Evolutionary conservation across 306 rosid species (phyloP).

Genomic region (Pachyrhizus erosus): DNA sequence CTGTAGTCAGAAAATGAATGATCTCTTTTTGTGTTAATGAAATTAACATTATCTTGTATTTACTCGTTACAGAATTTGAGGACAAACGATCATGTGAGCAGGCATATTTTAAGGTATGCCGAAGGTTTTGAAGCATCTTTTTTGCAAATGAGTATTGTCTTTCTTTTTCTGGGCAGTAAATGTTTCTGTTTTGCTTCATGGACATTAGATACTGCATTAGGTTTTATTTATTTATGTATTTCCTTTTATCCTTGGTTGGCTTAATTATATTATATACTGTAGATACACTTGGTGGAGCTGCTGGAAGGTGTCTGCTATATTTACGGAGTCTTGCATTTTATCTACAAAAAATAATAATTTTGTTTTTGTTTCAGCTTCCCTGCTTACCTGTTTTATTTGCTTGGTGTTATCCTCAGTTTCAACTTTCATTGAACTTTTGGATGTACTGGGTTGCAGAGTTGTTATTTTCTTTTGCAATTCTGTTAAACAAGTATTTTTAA

Average conservation of each 20-base stretch:
- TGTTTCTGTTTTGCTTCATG: conserved; percentile 10
- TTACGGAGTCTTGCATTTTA: conserved; percentile 19
- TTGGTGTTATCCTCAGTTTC: conserved; percentile 8
- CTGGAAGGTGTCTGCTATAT: neutral
- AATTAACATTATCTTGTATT: conserved; percentile 41
- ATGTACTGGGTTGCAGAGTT: conserved; percentile 1
- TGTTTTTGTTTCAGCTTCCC: neutral
- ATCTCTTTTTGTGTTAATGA: conserved; percentile 19
- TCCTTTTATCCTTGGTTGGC: conserved; percentile 27
- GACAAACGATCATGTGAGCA: conserved; percentile 75
- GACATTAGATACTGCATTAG: conserved; percentile 4
- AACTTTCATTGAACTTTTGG: conserved; percentile 2
- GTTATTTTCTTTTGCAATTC: conserved; percentile 13
- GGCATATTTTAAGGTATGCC: conserved; percentile 91
- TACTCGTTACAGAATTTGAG: conserved; percentile 76
- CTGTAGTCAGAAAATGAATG: conserved; percentile 26
- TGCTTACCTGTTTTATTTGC: conserved; percentile 34
- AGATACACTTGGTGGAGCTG: neutral
- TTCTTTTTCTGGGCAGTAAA: neutral
- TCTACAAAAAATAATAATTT: conserved; percentile 27
- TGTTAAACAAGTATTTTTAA: conserved; percentile 11
- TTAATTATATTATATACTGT: conserved; percentile 21
- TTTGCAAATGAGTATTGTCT: neutral
- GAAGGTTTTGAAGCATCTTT: conserved; percentile 18
- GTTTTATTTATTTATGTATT: neutral